Percentiles rank a stretch among this genome's conserved stretches.
These are phyloP conservation scores for Cladorrhinum samala DNA, from an alignment of 495 filamentous ascomycete genomes.

Conservation along the genomic window DNA sequence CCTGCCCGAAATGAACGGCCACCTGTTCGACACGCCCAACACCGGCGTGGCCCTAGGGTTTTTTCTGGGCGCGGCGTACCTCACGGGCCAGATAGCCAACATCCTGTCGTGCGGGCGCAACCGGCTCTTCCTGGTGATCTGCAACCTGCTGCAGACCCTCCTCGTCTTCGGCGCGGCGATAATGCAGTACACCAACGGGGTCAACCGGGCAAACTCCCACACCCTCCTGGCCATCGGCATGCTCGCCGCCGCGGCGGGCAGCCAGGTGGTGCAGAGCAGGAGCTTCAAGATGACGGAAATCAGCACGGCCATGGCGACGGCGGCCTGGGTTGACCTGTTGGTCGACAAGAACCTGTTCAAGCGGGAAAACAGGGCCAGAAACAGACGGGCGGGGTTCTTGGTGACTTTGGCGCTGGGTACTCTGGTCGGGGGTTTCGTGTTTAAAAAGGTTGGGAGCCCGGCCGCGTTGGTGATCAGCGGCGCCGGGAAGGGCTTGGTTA, in stretches of 20 bases:
- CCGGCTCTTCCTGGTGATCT: slow-evolving; percentile 47
- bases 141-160: slow-evolving; percentile 47
- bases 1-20: slow-evolving; percentile 41
- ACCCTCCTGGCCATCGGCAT: slow-evolving; percentile 43
- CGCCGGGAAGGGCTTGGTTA: slow-evolving; percentile 41
- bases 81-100: slow-evolving; percentile 53
- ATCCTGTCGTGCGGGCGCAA: slow-evolving; percentile 32
- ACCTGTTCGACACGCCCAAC: slow-evolving; percentile 45
- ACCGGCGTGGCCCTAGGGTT: slow-evolving; percentile 48
- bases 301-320: slow-evolving; percentile 62
- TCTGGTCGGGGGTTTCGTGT: slow-evolving; percentile 48
- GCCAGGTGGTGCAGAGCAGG: slow-evolving; percentile 53
- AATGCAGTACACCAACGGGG: slow-evolving; percentile 37
- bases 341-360: slow-evolving; percentile 46
- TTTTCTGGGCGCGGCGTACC: slow-evolving; percentile 48
- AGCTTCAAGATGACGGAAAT: slow-evolving; percentile 55
- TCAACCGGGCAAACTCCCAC: slow-evolving; percentile 23
- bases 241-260: slow-evolving; percentile 51
- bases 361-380: slow-evolving; percentile 43
- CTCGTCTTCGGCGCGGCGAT: slow-evolving; percentile 48
- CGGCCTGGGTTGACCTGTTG: slow-evolving; percentile 55
- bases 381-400: slow-evolving; percentile 48
- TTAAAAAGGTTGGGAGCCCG: slow-evolving; percentile 35
- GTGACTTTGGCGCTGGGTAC: slow-evolving; percentile 43
- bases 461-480: slow-evolving; percentile 37